These are phyloP conservation scores for Paxillus rubicundulus DNA, from an alignment of 768 basidiomycete genomes.

Conservation along the genomic window DNA sequence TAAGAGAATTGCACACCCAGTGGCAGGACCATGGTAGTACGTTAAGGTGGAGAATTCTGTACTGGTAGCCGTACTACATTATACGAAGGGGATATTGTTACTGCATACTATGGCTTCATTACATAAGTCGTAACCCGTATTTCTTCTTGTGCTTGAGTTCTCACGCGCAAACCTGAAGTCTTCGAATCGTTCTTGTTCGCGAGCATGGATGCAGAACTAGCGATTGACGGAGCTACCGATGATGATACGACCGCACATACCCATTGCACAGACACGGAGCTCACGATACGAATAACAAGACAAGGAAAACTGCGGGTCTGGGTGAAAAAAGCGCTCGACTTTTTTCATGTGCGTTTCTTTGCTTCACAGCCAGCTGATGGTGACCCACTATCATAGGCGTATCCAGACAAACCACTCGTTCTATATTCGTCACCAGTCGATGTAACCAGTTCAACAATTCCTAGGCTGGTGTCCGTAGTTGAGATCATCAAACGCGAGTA, in stretches of 20 bases:
- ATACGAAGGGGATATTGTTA: background rate
- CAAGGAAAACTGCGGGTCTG: constrained; percentile 54
- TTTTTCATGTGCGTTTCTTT: constrained; percentile 45
- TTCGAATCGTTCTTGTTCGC: background rate
- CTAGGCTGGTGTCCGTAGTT: constrained; percentile 70
- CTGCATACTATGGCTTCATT: too few relatives aligned
- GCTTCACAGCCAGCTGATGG: background rate
- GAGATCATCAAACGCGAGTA: constrained; percentile 88
- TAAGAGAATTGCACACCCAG: constrained; percentile 31
- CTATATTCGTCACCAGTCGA: constrained; percentile 57
- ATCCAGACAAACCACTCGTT: constrained; percentile 47
- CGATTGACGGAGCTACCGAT: background rate
- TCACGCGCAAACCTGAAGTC: too few relatives aligned
- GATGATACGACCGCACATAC: background rate
- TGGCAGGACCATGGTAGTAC: constrained; percentile 55
- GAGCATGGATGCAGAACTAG: constrained; percentile 16
- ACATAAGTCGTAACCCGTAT: too few relatives aligned
- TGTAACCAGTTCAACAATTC: constrained; percentile 39
- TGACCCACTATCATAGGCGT: constrained; percentile 35
- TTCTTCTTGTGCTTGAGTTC: too few relatives aligned
- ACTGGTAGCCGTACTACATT: background rate
- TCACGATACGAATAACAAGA: constrained; percentile 49
- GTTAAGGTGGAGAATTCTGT: constrained; percentile 34
- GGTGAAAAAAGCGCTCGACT: constrained; percentile 52
- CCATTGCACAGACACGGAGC: background rate